Base-by-base conservation (phyloP, 805 yeast species). In the Candida alai region DNA sequence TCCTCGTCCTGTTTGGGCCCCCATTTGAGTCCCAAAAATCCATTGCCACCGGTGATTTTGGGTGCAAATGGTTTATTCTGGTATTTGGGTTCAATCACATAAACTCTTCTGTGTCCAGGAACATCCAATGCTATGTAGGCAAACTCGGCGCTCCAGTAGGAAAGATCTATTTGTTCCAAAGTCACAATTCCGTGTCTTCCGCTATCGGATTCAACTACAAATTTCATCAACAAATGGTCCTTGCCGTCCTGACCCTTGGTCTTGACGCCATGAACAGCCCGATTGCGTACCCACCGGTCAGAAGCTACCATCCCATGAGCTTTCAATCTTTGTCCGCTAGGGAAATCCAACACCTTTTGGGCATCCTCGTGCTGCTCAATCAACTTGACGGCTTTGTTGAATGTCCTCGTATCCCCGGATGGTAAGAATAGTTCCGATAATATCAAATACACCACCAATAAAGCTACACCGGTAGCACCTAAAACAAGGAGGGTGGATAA, bases 351-450 rank as follows among this genome's bases (percentile, higher is more conserved):
- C 19, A 79, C 55, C 43, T 67, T 61, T 45, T 79, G 79, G 3
- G 83, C 80, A 24, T 56, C 57, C 31, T 70, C 70, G 55, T 82
- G 85, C 39, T 80, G 66, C 52, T 89, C 90, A 24, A 87, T 74
- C 47, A 84, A 61, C 9, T 76, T 73, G 20, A 88, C 88, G 2
- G 95, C 94, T 47, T 86, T 75, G 61, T 89, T 88, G 66, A 89
- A 89, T 2, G 94, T 77, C 44, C 82, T 84, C 0, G 95, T 89
- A 52, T 89, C 96, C 16, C 95, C 95, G 1, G 94, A 81, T 7
- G 97, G 96, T 30, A 89, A 73, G 44, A 86, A 77, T 20, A 89
- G 62, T 54, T 89, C 96, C 8, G 81, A 69, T n/a, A 83, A 72
- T 15, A 88, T 74, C 42, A 86, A 70, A 56, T 85, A 89, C 6